phyloP scores from a whole-genome alignment of 495 filamentous ascomycete genomes.

The Apiosordaria backusii region DNA sequence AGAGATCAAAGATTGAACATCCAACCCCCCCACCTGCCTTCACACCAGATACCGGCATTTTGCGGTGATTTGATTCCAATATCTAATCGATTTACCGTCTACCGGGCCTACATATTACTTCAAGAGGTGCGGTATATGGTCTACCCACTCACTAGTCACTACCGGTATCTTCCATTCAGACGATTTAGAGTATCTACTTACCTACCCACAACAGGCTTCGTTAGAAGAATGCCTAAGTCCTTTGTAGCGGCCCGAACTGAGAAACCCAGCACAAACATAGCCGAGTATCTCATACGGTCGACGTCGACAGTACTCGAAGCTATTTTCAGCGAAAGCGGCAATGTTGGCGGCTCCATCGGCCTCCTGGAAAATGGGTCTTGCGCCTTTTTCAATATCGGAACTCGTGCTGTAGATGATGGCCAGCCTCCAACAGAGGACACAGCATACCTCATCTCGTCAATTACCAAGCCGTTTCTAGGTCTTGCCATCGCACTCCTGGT shows the following conservation, averaged over 20 bases:
- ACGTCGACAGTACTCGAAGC: neutral
- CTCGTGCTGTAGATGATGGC: neutral
- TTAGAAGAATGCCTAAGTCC: neutral
- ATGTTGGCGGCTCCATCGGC: constrained; percentile 11
- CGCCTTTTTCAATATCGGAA: constrained; percentile 6
- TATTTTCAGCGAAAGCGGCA: constrained; percentile 7
- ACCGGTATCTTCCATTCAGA: too few species aligned
- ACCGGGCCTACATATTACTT: too few species aligned
- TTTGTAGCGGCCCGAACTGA: neutral
- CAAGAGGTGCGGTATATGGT: too few species aligned
- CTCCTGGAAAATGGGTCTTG: neutral
- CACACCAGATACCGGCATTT: too few species aligned
- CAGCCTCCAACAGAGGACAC: constrained; percentile 27
- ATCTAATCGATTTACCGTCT: too few species aligned
- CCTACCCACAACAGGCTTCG: too few species aligned
- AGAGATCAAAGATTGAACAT: too few species aligned
- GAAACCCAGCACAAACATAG: neutral
- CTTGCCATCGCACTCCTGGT: constrained; percentile 36
- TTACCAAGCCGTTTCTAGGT: constrained; percentile 38
- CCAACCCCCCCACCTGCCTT: too few species aligned
- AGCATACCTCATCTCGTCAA: constrained; percentile 37
- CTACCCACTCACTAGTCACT: too few species aligned
- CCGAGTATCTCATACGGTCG: neutral
- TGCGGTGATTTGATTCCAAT: too few species aligned
- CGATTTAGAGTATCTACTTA: too few species aligned